A percentile compares a stretch with the other conserved stretches of the same genome.
Conservation (phyloP, 139 green algal species). For the Tetraselmis striata region DNA sequence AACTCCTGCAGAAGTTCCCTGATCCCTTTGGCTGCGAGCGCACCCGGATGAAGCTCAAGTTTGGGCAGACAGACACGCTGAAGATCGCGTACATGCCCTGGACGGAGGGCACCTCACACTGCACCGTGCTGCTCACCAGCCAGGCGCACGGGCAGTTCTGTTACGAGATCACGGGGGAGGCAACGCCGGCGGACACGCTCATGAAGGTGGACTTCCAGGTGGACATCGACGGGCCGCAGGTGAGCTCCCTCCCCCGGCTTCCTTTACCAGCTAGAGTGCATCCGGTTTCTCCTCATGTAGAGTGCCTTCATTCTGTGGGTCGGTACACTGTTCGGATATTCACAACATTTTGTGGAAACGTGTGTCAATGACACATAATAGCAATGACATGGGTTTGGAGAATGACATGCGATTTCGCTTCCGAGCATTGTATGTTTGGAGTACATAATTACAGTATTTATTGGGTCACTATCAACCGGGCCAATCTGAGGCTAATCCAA, state of each 20-base stretch:
- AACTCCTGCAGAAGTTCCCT: constrained; percentile 35
- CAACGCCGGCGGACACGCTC: constrained; percentile 37
- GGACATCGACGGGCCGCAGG: constrained; percentile 4
- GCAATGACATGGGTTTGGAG: too few species aligned
- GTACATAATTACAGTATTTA: too few species aligned
- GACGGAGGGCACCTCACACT: constrained; percentile 40
- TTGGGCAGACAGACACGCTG: constrained; percentile 37
- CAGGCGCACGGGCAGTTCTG: constrained; percentile 48
- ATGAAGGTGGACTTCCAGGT: constrained; percentile 32
- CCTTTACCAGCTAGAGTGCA: too few species aligned
- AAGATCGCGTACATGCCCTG: constrained; percentile 67
- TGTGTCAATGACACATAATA: too few species aligned
- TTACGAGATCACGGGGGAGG: constrained; percentile 57
- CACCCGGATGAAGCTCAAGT: constrained; percentile 39
- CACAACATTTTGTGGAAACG: too few species aligned
- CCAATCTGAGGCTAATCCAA: too few species aligned
- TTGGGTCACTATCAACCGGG: too few species aligned
- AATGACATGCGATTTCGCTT: too few species aligned
- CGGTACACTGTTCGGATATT: too few species aligned
- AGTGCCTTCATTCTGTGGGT: too few species aligned
- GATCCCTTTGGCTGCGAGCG: constrained; percentile 56
- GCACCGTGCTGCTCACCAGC: constrained; percentile 42
- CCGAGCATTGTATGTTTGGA: too few species aligned
- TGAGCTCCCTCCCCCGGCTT: not conserved
- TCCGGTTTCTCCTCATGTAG: too few species aligned